Conservation (phyloP, 1,139 yeast genomes). For the Candida mesenterica region DNA sequence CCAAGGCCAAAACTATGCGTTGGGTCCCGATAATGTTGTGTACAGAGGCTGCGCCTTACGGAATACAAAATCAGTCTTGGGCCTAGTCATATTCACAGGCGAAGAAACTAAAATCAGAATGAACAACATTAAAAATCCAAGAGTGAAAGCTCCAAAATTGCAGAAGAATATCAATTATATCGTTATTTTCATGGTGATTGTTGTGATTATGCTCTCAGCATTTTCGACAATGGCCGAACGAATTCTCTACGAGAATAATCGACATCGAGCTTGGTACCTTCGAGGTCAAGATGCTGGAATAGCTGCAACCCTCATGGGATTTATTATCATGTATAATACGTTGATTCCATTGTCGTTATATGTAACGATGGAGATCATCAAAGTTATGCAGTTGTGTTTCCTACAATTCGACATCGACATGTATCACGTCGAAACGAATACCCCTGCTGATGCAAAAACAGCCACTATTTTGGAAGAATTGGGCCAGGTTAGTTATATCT, state of each 20-base stretch:
- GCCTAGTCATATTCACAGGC: conserved; percentile 87
- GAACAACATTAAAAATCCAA: conserved; percentile 88
- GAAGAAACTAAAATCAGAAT: conserved; percentile 94
- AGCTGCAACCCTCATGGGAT: conserved; percentile 92
- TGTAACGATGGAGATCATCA: conserved; percentile 95
- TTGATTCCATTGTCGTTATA: conserved; percentile 91
- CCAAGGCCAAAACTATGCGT: conserved; percentile 43
- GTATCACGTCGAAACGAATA: conserved; percentile 81
- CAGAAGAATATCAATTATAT: conserved; percentile 81
- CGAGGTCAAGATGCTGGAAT: conserved; percentile 74
- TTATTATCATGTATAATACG: conserved; percentile 94
- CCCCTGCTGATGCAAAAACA: conserved; percentile 93
- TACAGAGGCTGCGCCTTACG: conserved; percentile 88
- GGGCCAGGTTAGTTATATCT: conserved; percentile 93
- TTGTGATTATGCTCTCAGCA: conserved; percentile 71
- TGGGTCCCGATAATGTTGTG: conserved; percentile 76
- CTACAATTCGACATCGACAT: conserved; percentile 91
- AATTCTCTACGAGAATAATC: conserved; percentile 42
- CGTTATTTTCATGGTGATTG: conserved; percentile 81
- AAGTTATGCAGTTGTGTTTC: conserved; percentile 76
- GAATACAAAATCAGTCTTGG: conserved; percentile 72
- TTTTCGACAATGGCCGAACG: conserved; percentile 83
- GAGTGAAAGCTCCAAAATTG: conserved; percentile 90
- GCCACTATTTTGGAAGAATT: conserved; percentile 94
- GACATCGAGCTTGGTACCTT: conserved; percentile 71